These are phyloP conservation scores for Blastobotrys aristatus DNA, from an alignment of 1,139 yeast species.

Conservation along the genomic window DNA sequence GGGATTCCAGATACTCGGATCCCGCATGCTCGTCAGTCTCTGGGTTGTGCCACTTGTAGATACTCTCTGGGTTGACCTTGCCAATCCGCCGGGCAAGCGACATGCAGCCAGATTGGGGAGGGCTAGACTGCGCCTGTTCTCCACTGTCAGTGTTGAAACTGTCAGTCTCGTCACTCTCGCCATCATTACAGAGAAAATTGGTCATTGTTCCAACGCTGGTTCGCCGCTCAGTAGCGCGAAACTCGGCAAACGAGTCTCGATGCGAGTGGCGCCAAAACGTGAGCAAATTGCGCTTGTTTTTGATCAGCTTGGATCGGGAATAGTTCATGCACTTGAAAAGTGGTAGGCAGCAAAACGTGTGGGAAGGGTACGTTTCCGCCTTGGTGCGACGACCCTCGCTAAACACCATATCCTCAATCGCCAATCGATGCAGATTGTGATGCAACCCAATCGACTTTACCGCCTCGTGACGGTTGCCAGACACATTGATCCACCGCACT, in stretches of 20 bases:
- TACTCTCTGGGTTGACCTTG: conserved; percentile 26
- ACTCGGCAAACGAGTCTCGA: conserved; percentile 9
- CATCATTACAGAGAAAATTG: not conserved
- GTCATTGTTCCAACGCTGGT: conserved; percentile 3
- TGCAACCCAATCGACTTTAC: conserved; percentile 40
- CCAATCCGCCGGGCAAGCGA: conserved; percentile 10
- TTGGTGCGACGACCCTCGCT: conserved; percentile 51
- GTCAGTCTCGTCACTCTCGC: not conserved
- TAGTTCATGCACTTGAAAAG: conserved; percentile 34
- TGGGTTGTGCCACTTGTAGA: conserved; percentile 39
- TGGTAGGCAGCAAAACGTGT: conserved; percentile 49
- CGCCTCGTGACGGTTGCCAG: conserved; percentile 54
- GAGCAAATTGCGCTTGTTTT: conserved; percentile 1
- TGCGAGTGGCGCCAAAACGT: conserved; percentile 5
- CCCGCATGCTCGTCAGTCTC: conserved; percentile 17
- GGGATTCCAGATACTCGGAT: conserved; percentile 37
- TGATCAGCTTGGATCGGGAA: not conserved
- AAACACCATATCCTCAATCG: conserved; percentile 55
- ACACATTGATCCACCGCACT: conserved; percentile 52
- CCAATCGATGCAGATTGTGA: conserved; percentile 44
- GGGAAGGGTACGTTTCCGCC: conserved; percentile 45
- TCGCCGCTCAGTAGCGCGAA: conserved; percentile 4
- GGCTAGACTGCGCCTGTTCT: not conserved
- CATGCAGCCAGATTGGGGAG: not conserved
- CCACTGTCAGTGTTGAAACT: not conserved